Percentiles rank a stretch among this genome's conserved stretches.
Conservation (phyloP, 2,329 filamentous ascomycete species). For the Fusarium paranaense region DNA sequence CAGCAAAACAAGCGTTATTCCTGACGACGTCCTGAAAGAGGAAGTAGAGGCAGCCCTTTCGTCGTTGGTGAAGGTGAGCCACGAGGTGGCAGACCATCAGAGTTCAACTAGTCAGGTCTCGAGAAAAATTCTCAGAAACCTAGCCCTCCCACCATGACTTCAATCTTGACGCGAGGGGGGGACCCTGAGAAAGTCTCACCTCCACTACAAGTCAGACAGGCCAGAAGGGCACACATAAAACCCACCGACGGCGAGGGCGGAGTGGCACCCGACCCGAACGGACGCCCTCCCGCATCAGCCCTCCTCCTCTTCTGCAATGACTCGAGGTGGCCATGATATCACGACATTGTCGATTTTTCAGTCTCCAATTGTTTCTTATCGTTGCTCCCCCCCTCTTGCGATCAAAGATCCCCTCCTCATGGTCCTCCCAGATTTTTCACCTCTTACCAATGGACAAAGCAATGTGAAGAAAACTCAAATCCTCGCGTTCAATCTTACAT, state of each 20-base stretch:
- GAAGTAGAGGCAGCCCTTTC: constrained; percentile 4
- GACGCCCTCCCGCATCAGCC: not conserved
- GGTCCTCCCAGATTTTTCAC: not conserved
- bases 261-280: constrained; percentile 8
- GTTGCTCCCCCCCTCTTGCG: not conserved
- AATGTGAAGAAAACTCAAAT: not conserved
- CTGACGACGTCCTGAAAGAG: not conserved
- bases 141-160: not conserved
- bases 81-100: constrained; percentile 26
- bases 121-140: constrained; percentile 23
- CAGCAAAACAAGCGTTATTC: not conserved
- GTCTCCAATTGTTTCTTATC: not conserved
- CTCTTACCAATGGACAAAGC: not conserved
- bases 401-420: not conserved
- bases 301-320: constrained; percentile 1
- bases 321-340: constrained; percentile 8
- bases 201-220: constrained; percentile 1
- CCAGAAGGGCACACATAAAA: not conserved
- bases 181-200: constrained; percentile 27
- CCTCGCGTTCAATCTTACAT: not conserved
- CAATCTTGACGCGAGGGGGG: not conserved
- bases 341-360: not conserved
- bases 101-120: constrained; percentile 26
- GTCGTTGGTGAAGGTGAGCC: constrained; percentile 1
- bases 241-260: not conserved